phyloP scores from a whole-genome alignment of 257 asterid genomes.

The Henckelia pumila region DNA sequence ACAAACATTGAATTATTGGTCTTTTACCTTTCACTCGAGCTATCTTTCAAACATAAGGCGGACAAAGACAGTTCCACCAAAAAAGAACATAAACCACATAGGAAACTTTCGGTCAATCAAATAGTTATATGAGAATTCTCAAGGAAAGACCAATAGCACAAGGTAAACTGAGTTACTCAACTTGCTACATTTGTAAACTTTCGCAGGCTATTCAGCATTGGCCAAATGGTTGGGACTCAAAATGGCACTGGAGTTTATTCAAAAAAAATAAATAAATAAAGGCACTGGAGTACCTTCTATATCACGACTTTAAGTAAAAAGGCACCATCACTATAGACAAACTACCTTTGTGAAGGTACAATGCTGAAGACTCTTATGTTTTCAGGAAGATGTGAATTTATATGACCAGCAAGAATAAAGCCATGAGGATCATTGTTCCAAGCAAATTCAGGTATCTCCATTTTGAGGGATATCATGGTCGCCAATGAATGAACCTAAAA shows the following conservation, averaged over 20 bases:
- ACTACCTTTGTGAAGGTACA: slow-evolving; percentile 82
- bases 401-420: slow-evolving; percentile 55
- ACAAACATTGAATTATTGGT: not conserved
- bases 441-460: slow-evolving; percentile 91
- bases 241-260: too few relatives aligned
- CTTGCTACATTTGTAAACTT: not conserved
- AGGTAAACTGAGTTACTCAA: not conserved
- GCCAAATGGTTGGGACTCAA: not conserved
- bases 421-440: slow-evolving; percentile 93
- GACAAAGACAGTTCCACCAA: not conserved
- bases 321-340: not conserved
- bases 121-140: too few relatives aligned
- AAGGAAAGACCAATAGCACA: not conserved
- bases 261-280: too few relatives aligned
- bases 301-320: not conserved
- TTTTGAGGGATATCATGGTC: slow-evolving; percentile 80
- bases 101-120: not conserved
- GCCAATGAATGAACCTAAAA: slow-evolving; percentile 93
- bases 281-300: not conserved
- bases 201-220: not conserved
- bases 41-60: not conserved
- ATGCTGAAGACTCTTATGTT: slow-evolving; percentile 81
- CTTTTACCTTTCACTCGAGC: not conserved
- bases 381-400: slow-evolving; percentile 73
- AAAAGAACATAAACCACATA: not conserved